A percentile compares a stretch with the other conserved stretches of the same genome.
phyloP scores from a whole-genome alignment of 2,329 filamentous ascomycete genomes.

The Nemania sp. region DNA sequence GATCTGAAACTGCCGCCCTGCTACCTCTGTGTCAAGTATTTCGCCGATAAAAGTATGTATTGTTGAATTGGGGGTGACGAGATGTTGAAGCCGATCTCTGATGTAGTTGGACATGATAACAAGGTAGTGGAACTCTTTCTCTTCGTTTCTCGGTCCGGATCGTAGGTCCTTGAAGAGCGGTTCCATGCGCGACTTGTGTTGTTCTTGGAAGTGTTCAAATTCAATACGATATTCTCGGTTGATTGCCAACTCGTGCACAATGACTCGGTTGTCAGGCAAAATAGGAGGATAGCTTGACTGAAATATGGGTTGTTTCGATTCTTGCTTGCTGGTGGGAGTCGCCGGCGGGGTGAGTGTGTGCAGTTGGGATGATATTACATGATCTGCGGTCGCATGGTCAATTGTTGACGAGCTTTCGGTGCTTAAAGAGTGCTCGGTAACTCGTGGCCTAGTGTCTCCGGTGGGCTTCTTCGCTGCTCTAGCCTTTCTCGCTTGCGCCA shows the following conservation, averaged over 20 bases:
- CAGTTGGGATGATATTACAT: constrained; percentile 44
- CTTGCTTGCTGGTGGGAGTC: constrained; percentile 49
- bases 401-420: constrained; percentile 42
- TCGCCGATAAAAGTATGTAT: constrained; percentile 77
- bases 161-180: constrained; percentile 61
- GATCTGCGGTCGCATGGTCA: constrained; percentile 47
- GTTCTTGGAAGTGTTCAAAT: constrained; percentile 60
- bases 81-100: constrained; percentile 69
- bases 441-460: constrained; percentile 72
- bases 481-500: constrained; percentile 69
- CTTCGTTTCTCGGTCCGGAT: constrained; percentile 67
- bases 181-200: constrained; percentile 52
- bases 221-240: constrained; percentile 78
- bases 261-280: constrained; percentile 72
- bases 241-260: constrained; percentile 79
- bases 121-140: constrained; percentile 69
- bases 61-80: constrained; percentile 70
- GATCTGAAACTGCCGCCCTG: constrained; percentile 67
- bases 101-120: constrained; percentile 72
- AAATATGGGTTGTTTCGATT: constrained; percentile 42
- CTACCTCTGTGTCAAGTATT: constrained; percentile 72
- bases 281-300: constrained; percentile 53
- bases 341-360: constrained; percentile 59
- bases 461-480: constrained; percentile 66
- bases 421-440: constrained; percentile 53